Base-by-base conservation (phyloP, 176 grass and related monocot genomes). In the Zoysia pacifica region DNA sequence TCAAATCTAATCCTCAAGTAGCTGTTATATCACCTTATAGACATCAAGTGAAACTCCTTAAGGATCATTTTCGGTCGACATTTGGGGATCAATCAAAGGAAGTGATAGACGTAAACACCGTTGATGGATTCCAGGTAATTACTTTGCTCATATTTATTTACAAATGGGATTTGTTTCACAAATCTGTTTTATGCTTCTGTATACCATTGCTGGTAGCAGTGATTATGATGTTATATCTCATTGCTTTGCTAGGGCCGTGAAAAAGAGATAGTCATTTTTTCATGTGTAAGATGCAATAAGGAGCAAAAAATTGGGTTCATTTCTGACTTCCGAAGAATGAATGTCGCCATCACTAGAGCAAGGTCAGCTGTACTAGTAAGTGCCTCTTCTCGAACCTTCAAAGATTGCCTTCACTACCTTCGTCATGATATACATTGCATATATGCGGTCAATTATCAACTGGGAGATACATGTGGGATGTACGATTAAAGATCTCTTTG, bases 111-210 rank as follows among this genome's bases (percentile, higher is more conserved):
- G 86, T 97, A 72, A 97, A 94, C 76, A 97, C 92, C 11, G 90
- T 94, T 63, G 95, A 97, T 94, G 95, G 92, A 36, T 97, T 97
- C 78, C 95, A 97, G 92, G 95, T 93, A 79, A 80, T n/a, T 79
- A 66, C 41, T 82, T 74, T 47, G 78, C 68, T 63, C 77, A 36
- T 58, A 60, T 84, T 60, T 46, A 55, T 71, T 73, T 73, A 36
- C 10, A 20, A 55, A 41, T 54, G 48, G 3, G 7, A 53, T 72
- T 53, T 40, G 28, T 28, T 53, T 54, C 64, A 19, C 39, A 50
- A 19, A 66, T 77, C 15, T 14, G 67, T 39, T 88, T 59, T 62
- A 70, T 63, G 72, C 63, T 11, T 86, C 65, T 72, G 45, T 62
- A 43, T 76, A 82, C 18, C 68, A 19, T 70, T 65, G 51, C 51